Evolutionary conservation across 208 protist genomes (phyloP), one percentile per base, ranked within the genome.

Genomic region (Acanthamoeba rhysodes): DNA sequence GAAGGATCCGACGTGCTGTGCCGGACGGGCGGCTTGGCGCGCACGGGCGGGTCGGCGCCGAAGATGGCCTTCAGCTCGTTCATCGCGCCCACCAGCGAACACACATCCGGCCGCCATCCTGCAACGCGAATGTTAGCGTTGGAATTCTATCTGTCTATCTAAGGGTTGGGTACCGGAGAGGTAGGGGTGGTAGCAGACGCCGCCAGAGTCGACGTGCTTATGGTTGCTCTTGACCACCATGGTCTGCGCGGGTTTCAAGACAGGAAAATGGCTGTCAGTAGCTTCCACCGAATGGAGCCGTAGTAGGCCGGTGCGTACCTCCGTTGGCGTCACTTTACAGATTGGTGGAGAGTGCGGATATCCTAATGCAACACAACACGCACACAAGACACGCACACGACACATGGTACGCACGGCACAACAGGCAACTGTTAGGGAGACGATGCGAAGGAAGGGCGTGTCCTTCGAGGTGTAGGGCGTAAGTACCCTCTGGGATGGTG

Each of bases 171-270:
- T 45, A 84, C 74, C 74, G 5, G 74, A 84, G 41, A 84, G 74
- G 22, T 84, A 84, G 12, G 74, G 74, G 27, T 41, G 74, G 45
- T 84, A 84, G 74, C 74, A 84, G 8, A 84, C 7, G 37, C 74
- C 74, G 74, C 37, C 45, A 9, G 74, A 84, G 41, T 84, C 74
- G 74, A 84, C 74, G 41, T 84, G 74, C 74, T 84, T 84, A 41
- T 84, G 74, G 41, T 84, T 84, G 74, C 14, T 84, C 74, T 84
- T 84, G 22, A 84, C 74, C 45, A 84, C 32, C 74, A 84, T 84
- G 20, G 74, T 84, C 74, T 78, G 24, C 66, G n/a, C 10, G 10
- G 0, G n/a, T n/a, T n/a, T n/a, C n/a, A n/a, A n/a, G n/a, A n/a
- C n/a, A n/a, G 70, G 37, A n/a, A 78, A 48, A 48, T 48, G 5